Evolutionary conservation across 768 basidiomycete genomes (phyloP).

Genomic region (Coprinopsis cinerea): DNA sequence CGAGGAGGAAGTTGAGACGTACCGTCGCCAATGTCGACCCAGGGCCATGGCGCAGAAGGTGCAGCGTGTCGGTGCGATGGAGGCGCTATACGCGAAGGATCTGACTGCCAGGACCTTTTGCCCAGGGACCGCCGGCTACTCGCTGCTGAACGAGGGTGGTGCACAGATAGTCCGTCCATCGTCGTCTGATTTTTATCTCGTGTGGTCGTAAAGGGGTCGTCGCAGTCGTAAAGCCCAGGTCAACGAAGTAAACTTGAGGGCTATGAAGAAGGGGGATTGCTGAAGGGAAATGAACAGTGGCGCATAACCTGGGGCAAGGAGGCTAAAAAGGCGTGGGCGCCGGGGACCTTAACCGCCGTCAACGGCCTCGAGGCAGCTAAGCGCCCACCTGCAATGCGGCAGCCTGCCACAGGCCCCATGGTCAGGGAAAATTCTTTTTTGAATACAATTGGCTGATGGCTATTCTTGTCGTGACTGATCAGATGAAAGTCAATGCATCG

Average conservation of each 20-base stretch:
- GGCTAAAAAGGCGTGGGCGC: neutral
- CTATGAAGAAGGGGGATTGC: neutral
- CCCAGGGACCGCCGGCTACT: neutral
- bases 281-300: neutral
- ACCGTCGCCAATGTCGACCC: conserved; percentile 38
- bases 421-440: no score
- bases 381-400: neutral
- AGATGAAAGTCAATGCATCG: neutral
- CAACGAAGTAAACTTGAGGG: neutral
- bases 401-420: neutral
- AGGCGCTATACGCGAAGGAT: conserved; percentile 20
- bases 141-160: neutral
- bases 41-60: conserved; percentile 45
- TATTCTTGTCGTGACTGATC: neutral
- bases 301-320: neutral
- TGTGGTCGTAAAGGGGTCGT: neutral
- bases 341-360: no score
- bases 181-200: neutral
- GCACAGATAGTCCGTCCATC: neutral
- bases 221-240: neutral
- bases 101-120: neutral
- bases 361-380: neutral
- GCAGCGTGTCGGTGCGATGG: conserved; percentile 41
- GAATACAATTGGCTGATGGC: neutral
- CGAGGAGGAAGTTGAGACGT: conserved; percentile 15